Evolutionary conservation across 768 basidiomycete genomes (phyloP).

Genomic region (Suillus brevipes): DNA sequence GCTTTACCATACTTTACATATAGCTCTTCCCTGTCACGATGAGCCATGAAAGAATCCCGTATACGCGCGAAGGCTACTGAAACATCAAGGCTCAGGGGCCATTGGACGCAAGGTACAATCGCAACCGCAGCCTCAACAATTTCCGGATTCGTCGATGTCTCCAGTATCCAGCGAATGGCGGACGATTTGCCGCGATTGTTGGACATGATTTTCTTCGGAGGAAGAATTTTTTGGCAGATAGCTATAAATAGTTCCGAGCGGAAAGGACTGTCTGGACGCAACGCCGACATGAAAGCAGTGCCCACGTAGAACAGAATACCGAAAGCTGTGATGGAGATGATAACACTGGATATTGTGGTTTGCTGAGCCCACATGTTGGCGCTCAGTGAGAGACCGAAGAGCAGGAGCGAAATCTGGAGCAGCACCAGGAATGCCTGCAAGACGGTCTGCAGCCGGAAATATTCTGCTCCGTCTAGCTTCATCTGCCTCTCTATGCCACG

Average conservation of each 20-base stretch:
- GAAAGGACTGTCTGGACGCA: conserved; percentile 15
- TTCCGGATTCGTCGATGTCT: not conserved
- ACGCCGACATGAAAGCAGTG: conserved; percentile 13
- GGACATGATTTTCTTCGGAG: not conserved
- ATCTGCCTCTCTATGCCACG: conserved; percentile 18
- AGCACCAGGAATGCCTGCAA: conserved; percentile 16
- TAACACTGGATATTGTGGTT: conserved; percentile 5
- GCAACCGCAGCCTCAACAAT: not conserved
- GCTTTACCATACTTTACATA: not conserved
- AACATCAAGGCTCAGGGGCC: not conserved
- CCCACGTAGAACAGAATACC: conserved; percentile 16
- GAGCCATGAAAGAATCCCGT: not conserved
- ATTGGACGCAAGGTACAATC: not conserved
- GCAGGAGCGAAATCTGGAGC: conserved; percentile 22
- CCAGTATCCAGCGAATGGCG: not conserved
- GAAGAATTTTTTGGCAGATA: not conserved
- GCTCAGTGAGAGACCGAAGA: conserved; percentile 19
- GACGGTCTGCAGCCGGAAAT: conserved; percentile 17
- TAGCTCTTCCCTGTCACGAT: not conserved
- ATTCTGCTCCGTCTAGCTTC: conserved; percentile 17
- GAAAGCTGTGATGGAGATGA: conserved; percentile 13
- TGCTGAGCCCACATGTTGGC: conserved; percentile 14
- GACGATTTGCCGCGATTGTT: not conserved
- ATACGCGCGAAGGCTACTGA: not conserved
- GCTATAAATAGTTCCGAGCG: conserved; percentile 9